Evolutionary conservation across 306 rosid genomes (phyloP), one percentile per base, ranked within the genome.

Genomic region (Castanea sativa): DNA sequence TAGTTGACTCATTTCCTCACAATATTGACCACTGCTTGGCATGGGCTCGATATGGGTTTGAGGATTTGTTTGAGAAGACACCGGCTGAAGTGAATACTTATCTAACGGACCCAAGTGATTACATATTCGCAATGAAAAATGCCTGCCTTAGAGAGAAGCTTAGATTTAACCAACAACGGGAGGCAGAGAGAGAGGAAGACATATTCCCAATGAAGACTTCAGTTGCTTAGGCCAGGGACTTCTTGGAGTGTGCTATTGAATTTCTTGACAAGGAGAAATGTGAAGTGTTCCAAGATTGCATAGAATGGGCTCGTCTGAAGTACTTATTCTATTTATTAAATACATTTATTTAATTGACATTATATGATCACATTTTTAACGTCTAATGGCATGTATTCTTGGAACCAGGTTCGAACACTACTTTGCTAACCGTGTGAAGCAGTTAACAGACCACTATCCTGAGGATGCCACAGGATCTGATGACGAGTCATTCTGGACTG

Each of bases 21-120:
- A 95, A 93, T 81, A 95, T 95, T 76, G 98, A 93, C 60, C 98
- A 95, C 79, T 95, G 98, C 88, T 85, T 95, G 91, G 93, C 99
- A 53, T 95, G 98, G 99, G 98, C 97, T 71, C 90, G 99, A 79
- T 95, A 98, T 20, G 99, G 93, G 83, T 95, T 95, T 78, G 99
- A 95, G 88, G 99, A 96, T 57, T 82, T 93, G 86, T 89, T 95
- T 64, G 98, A 93, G 92, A 93, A 95, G 86, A 95, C 96, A 73
- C 96, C 98, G 0, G 90, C 97, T 64, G 99, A 95, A 83, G 99
- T 93, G 59, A 95, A 95, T 79, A 86, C 93, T 57, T 95, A 80
- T 86, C 79, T 95, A 81, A 81, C 89, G 65, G 90, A 89, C 60
- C 94, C 99, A 20, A 82, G 82, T 86, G 99, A 95, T 73, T 95